Conservation (phyloP, 192 early-diverging fungal genomes). For the Rhizophagus clarus region DNA sequence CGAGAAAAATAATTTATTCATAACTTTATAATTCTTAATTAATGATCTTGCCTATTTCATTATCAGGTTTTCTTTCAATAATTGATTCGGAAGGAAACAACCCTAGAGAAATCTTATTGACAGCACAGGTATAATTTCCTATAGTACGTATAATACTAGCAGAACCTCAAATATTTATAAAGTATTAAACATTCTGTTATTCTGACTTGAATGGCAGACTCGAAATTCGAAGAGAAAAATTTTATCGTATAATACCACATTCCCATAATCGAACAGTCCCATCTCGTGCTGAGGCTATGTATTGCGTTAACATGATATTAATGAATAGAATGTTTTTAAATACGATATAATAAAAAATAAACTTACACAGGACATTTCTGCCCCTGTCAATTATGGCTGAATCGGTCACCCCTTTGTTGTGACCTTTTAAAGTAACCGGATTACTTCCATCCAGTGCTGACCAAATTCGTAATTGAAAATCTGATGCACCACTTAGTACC, state of each 20-base stretch:
- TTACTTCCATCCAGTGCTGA: constrained; percentile 73
- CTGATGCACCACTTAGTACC: constrained; percentile 65
- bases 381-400: constrained; percentile 66
- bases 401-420: constrained; percentile 62
- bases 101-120: constrained; percentile 45
- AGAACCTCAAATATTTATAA: constrained; percentile 36
- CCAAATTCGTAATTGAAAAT: constrained; percentile 74
- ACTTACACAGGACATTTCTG: constrained; percentile 67
- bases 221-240: neutral
- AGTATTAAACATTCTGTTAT: neutral
- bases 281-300: constrained; percentile 54
- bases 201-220: neutral
- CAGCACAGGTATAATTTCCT: constrained; percentile 21
- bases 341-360: neutral
- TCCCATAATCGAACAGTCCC: constrained; percentile 61
- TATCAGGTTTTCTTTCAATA: neutral
- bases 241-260: constrained; percentile 42
- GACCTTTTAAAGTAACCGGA: constrained; percentile 72
- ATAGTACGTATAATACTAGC: constrained; percentile 46
- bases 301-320: neutral
- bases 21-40: neutral
- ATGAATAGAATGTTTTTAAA: neutral
- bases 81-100: neutral
- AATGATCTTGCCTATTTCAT: constrained; percentile 35
- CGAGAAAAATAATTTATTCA: neutral